Evolutionary conservation across 495 filamentous ascomycete species (phyloP).

Genomic region (Xeromyces bisporus): DNA sequence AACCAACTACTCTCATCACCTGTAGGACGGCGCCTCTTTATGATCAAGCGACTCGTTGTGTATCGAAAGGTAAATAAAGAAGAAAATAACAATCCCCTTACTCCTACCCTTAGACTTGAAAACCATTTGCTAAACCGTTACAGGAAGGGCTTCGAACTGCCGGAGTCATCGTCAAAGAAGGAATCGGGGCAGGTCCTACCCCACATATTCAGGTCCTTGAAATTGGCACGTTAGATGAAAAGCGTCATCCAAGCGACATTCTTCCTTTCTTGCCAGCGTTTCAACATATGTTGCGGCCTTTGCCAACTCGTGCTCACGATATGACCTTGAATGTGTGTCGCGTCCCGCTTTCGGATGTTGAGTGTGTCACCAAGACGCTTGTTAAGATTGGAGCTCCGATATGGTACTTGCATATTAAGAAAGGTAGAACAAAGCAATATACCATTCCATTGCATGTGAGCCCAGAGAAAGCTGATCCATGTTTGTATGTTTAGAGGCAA

Average conservation of each 20-base stretch:
- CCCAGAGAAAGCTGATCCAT: neutral
- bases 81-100: too few species aligned
- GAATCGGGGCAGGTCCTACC: conserved; percentile 37
- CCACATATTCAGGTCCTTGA: conserved; percentile 64
- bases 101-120: too few species aligned
- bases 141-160: conserved; percentile 62
- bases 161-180: conserved; percentile 65
- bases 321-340: conserved; percentile 47
- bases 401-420: conserved; percentile 29
- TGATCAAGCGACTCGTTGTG: conserved; percentile 54
- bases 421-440: conserved; percentile 12
- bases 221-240: conserved; percentile 41
- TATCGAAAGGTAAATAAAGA: conserved; percentile 43
- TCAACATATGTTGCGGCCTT: conserved; percentile 37
- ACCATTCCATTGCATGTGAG: neutral
- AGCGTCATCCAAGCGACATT: conserved; percentile 57
- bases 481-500: conserved; percentile 14
- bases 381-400: conserved; percentile 40
- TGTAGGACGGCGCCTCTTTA: conserved; percentile 64
- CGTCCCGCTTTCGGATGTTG: conserved; percentile 54
- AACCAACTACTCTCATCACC: conserved; percentile 52
- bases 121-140: too few species aligned
- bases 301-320: conserved; percentile 37
- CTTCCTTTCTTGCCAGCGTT: conserved; percentile 61
- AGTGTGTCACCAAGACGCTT: conserved; percentile 61